Conservation (phyloP, 345 rosid genomes). For the Aethionema arabicum region DNA sequence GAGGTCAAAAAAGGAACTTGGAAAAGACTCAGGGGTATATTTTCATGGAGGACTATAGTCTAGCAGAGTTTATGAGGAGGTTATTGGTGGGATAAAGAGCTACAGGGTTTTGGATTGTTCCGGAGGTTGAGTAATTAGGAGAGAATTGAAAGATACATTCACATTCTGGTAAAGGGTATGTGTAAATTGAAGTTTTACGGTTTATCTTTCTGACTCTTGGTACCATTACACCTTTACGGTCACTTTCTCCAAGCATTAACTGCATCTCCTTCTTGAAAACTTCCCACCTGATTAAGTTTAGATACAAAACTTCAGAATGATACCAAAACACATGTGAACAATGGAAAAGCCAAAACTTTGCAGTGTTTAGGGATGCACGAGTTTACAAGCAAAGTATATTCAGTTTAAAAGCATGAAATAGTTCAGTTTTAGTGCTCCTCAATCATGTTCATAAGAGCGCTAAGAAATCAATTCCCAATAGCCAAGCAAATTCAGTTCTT, state of each 20-base stretch:
- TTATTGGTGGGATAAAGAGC: constrained; percentile 35
- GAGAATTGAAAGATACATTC: constrained; percentile 61
- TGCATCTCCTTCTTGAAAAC: constrained; percentile 67
- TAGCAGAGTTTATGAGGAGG: constrained; percentile 23
- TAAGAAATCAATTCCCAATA: not conserved
- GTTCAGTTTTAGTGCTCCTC: not conserved
- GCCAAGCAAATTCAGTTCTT: not conserved
- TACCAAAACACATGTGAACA: not conserved
- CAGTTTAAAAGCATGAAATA: not conserved
- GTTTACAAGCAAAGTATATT: no score
- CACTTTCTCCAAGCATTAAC: constrained; percentile 72
- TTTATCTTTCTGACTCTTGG: constrained; percentile 78
- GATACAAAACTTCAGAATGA: not conserved
- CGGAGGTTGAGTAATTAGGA: constrained; percentile 43
- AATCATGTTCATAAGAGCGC: not conserved
- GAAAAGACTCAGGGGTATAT: not conserved
- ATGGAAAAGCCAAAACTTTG: not conserved
- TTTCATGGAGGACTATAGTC: not conserved
- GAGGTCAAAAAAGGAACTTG: constrained; percentile 16
- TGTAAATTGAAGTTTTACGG: constrained; percentile 82
- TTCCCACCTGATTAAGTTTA: constrained; percentile 64
- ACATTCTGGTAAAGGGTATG: constrained; percentile 86
- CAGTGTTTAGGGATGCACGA: no score
- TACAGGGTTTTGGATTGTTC: constrained; percentile 33
- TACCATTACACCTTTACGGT: constrained; percentile 77